Evolutionary conservation across 83 land plant species (phyloP), one percentile per base, ranked within the genome.

Genomic region (Picea mariana): DNA sequence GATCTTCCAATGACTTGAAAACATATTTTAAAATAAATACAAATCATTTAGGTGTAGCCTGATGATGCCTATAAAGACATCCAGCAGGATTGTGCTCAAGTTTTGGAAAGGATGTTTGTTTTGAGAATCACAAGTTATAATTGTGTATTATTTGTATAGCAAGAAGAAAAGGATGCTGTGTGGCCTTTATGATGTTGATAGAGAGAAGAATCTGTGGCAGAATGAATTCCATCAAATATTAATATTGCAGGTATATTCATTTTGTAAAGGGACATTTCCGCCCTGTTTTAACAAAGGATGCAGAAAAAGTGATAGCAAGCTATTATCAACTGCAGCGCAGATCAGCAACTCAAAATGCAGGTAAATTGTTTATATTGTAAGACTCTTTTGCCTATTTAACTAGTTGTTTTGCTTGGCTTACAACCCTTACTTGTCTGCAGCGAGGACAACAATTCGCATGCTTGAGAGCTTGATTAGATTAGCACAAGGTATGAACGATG

Each of bases 371-470:
- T 23, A 9, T 73, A 47, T 11, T 9, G 24, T 47, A 52, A 52
- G 58, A 12, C 6, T 73, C 15, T 73, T 21, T 73, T 44, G 15
- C 1, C 49, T 21, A 42, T 73, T n/a, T 73, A 42, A 13, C 16
- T 44, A 47, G 15, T 5, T 73, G 21, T 42, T 40, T 16, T 21
- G 5, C 27, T 3, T 20, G 15, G 13, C 58, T 52, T 9, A 11
- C 12, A 52, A 52, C 58, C 58, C 3, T 52, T 52, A 52, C 3
- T 78, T 59, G 55, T 26, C 78, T 66, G 52, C 89, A 95, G 99
- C 99, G 75, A 93, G 99, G 85, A 97, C 95, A 49, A 97, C 99
- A 21, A 91, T 97, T 20, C 94, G 99, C 58, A 95, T 97, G 99
- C 93, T 97, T 71, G 99, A 95, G 83, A 97, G 99, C 78, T 83